Evolutionary conservation across 164 flowering plant genomes (phyloP), one percentile per base, ranked within the genome.

Genomic region (Echeveria elegans): DNA sequence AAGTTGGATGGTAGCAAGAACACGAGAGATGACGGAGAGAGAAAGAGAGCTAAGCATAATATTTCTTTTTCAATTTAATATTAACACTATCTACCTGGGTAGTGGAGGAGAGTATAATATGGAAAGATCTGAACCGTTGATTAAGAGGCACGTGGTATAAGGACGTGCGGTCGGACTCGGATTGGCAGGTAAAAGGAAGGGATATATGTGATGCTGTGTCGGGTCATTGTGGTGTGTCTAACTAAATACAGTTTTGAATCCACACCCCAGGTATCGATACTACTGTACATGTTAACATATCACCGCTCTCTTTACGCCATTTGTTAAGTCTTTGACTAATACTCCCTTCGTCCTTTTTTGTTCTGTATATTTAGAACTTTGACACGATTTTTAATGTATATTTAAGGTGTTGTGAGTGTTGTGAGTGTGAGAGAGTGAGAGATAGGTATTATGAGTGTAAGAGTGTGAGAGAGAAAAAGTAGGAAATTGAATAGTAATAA

Each of bases 201-300:
- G 61, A 56, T 56, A 56, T 56, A n/a, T 56, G 31, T 15, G 61
- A 56, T 56, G 61, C 28, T 32, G 61, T 56, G 61, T 56, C 61
- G 61, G 31, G 61, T 56, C 6, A 2, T 2, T 56, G 61, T 56
- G 32, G 61, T 56, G 61, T 56, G n/a, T n/a, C n/a, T n/a, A n/a
- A n/a, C 61, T 15, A 28, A 56, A 56, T 28, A 56, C 61, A 56
- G n/a, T 52, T 26, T n/a, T n/a, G n/a, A n/a, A n/a, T n/a, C n/a
- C n/a, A 29, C 59, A 53, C 31, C 31, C 60, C 61, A 11, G 8
- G 32, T n/a, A n/a, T n/a, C n/a, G n/a, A n/a, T n/a, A n/a, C n/a
- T n/a, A n/a, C n/a, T n/a, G n/a, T n/a, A n/a, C n/a, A n/a, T n/a
- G n/a, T n/a, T n/a, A n/a, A n/a, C n/a, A n/a, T n/a, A n/a, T n/a